These are phyloP conservation scores for Coemansia sp. DNA, from an alignment of 192 early-diverging fungal species.

Conservation along the genomic window DNA sequence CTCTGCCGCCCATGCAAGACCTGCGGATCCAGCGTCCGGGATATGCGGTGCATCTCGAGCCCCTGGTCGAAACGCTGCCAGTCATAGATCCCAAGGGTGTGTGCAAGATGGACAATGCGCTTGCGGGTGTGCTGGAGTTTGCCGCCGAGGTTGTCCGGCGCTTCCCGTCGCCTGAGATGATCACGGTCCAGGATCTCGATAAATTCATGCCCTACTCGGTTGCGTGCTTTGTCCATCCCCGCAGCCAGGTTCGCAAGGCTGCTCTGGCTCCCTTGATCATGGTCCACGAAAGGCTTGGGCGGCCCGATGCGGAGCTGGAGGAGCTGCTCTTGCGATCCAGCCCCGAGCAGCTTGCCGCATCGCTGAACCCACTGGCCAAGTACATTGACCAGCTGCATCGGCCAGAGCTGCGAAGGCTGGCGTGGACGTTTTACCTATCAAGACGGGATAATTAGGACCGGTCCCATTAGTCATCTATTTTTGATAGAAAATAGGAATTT, in stretches of 20 bases:
- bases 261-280: slow-evolving; percentile 40
- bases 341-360: slow-evolving; percentile 19
- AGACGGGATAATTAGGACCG: slow-evolving; percentile 1
- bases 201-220: slow-evolving; percentile 41
- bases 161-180: slow-evolving; percentile 22
- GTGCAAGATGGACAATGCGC: slow-evolving; percentile 48
- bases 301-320: slow-evolving; percentile 31
- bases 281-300: slow-evolving; percentile 26
- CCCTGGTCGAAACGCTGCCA: slow-evolving; percentile 12
- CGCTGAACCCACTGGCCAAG: slow-evolving; percentile 35
- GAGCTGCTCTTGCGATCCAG: slow-evolving; percentile 33
- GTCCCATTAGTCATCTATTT: background rate
- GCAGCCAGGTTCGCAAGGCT: slow-evolving; percentile 52
- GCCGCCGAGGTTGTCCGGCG: slow-evolving; percentile 32
- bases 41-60: slow-evolving; percentile 18
- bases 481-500: background rate
- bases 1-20: slow-evolving; percentile 20
- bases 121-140: slow-evolving; percentile 52
- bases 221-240: slow-evolving; percentile 39
- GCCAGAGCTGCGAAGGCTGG: slow-evolving; percentile 39
- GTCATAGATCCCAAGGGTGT: slow-evolving; percentile 47
- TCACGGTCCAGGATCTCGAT: slow-evolving; percentile 29
- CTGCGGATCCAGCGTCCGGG: slow-evolving; percentile 20
- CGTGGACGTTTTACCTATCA: slow-evolving; percentile 35
- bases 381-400: slow-evolving; percentile 32